Conservation (phyloP, 352 stramenopile genomes). For the Bremia lactucae region DNA sequence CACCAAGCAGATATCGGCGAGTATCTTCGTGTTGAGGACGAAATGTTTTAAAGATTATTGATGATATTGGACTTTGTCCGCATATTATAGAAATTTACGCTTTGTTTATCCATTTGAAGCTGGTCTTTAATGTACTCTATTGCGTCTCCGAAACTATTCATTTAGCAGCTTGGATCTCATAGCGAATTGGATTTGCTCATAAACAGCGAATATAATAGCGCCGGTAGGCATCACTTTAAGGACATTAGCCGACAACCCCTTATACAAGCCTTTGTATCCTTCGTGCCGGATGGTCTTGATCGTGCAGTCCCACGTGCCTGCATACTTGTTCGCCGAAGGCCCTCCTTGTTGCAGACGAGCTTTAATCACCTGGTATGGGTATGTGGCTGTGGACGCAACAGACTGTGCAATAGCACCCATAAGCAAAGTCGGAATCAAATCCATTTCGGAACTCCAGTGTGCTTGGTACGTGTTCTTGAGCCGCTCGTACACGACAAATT, state of each 20-base stretch:
- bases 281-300: conserved; percentile 86
- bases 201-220: conserved; percentile 89
- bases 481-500: conserved; percentile 83
- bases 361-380: conserved; percentile 96
- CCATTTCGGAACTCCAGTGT: conserved; percentile 56
- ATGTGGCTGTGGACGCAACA: conserved; percentile 83
- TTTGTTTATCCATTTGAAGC: conserved; percentile 12
- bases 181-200: conserved; percentile 67
- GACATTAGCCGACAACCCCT: conserved; percentile 91
- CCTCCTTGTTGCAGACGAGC: conserved; percentile 90
- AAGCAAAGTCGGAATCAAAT: conserved; percentile 48
- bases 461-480: conserved; percentile 57
- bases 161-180: conserved; percentile 43
- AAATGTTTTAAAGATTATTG: conserved; percentile 89
- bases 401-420: conserved; percentile 77
- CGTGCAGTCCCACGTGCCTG: conserved; percentile 84
- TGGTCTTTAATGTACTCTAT: conserved; percentile 16
- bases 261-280: conserved; percentile 90
- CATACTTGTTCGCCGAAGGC: conserved; percentile 73
- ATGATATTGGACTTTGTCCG: conserved; percentile 10
- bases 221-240: conserved; percentile 93
- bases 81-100: conserved; percentile 44
- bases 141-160: conserved; percentile 17
- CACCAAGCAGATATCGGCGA: conserved; percentile 99
- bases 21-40: conserved; percentile 97